These are phyloP conservation scores for Suillus lakei DNA, from an alignment of 768 basidiomycete genomes.

Conservation along the genomic window DNA sequence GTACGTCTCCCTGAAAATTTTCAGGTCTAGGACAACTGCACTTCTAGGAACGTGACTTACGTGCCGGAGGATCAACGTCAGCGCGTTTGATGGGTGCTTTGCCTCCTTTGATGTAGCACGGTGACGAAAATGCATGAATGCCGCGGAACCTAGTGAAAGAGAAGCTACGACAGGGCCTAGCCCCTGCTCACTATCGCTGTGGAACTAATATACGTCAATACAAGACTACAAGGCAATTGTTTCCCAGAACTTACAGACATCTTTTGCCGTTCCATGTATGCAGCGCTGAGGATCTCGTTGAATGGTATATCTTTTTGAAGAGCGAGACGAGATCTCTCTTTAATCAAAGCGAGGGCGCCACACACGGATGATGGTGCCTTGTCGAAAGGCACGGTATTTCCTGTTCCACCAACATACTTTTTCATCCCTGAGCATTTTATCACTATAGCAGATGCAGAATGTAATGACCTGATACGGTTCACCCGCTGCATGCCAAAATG, in stretches of 20 bases:
- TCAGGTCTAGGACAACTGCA: slow-evolving; percentile 11
- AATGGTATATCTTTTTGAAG: slow-evolving; percentile 49
- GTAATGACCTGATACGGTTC: slow-evolving; percentile 71
- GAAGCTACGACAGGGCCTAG: slow-evolving; percentile 77
- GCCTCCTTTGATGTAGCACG: slow-evolving; percentile 43
- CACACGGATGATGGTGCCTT: slow-evolving; percentile 61
- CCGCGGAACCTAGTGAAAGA: slow-evolving; percentile 76
- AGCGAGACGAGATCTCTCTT: slow-evolving; percentile 54
- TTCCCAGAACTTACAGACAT: slow-evolving; percentile 66
- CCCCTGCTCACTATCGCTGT: slow-evolving; percentile 78
- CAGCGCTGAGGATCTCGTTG: slow-evolving; percentile 82
- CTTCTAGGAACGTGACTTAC: slow-evolving; percentile 41
- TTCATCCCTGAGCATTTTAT: slow-evolving; percentile 2
- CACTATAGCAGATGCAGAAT: slow-evolving; percentile 9
- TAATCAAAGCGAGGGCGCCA: slow-evolving; percentile 62
- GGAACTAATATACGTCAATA: slow-evolving; percentile 55
- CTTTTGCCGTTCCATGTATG: slow-evolving; percentile 84
- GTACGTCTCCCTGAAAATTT: slow-evolving; percentile 66
- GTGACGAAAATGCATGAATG: slow-evolving; percentile 79
- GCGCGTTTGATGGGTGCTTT: slow-evolving; percentile 36
- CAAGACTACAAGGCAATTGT: slow-evolving; percentile 2
- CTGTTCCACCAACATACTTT: slow-evolving; percentile 81
- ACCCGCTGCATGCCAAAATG: slow-evolving; percentile 54
- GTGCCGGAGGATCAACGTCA: slow-evolving; percentile 69
- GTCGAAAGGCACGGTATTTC: slow-evolving; percentile 69